Percentiles rank a stretch among this genome's conserved stretches.
Conservation (phyloP, 352 stramenopile species). For the Thalassiosira livingstoniorum region DNA sequence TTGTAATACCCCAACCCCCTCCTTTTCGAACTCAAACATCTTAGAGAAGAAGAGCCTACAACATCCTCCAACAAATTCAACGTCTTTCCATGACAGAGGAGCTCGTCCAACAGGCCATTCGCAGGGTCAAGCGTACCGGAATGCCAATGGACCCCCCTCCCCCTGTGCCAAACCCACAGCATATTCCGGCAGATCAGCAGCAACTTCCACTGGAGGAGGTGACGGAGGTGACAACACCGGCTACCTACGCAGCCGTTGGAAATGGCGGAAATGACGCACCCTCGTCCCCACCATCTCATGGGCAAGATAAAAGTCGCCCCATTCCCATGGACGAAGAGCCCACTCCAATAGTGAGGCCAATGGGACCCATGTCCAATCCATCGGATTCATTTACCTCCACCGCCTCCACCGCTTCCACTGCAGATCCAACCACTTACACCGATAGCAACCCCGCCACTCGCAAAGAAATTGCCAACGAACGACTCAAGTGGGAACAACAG, state of each 20-base stretch:
- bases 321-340: not conserved
- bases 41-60: constrained; percentile 60
- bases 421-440: not conserved
- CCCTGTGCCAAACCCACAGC: constrained; percentile 6
- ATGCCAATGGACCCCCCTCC: constrained; percentile 59
- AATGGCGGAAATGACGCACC: constrained; percentile 14
- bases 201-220: no score
- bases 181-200: constrained; percentile 42
- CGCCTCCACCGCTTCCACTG: not conserved
- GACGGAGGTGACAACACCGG: no score
- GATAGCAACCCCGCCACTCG: constrained; percentile 9
- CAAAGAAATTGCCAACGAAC: constrained; percentile 51
- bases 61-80: constrained; percentile 75
- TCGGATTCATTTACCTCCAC: constrained; percentile 1
- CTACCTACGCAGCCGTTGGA: no score
- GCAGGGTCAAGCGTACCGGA: constrained; percentile 69
- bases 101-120: constrained; percentile 54
- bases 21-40: no score
- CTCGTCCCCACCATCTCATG: not conserved
- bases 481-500: constrained; percentile 73
- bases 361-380: no score
- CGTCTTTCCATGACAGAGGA: constrained; percentile 57
- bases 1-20: no score
- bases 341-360: constrained; percentile 9
- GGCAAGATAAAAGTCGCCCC: not conserved